These are phyloP conservation scores for Schizophyllum amplum DNA, from an alignment of 1,284 basidiomycete genomes.

Conservation along the genomic window DNA sequence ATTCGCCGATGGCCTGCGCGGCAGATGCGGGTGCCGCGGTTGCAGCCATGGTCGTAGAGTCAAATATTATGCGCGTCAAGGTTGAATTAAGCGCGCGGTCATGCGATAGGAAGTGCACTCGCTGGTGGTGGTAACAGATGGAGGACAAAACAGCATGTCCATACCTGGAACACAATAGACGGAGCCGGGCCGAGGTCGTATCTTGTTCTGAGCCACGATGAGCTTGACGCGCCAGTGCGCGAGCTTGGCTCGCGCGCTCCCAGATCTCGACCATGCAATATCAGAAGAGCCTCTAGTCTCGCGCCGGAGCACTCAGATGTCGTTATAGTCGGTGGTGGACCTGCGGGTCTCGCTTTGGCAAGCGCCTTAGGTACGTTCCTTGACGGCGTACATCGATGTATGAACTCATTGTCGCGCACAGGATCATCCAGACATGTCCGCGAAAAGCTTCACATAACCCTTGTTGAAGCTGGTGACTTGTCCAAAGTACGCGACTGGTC, in stretches of 20 bases:
- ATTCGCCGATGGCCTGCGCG: conserved; percentile 77
- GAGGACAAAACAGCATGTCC: neutral
- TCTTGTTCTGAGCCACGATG: neutral
- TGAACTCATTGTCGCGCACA: conserved; percentile 19
- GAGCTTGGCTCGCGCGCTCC: neutral
- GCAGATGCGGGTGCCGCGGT: conserved; percentile 53
- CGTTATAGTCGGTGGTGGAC: conserved; percentile 92
- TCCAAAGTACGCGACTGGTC: conserved; percentile 65
- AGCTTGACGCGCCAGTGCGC: neutral
- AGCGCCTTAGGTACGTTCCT: conserved; percentile 65
- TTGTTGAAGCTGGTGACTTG: conserved; percentile 79
- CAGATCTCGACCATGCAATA: neutral
- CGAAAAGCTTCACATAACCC: conserved; percentile 49
- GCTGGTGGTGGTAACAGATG: neutral
- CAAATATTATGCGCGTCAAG: conserved; percentile 1
- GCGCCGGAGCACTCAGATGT: conserved; percentile 60
- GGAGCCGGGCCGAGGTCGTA: neutral
- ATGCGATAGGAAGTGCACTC: neutral
- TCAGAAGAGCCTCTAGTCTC: conserved; percentile 6
- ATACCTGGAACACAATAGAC: neutral
- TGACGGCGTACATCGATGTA: conserved; percentile 2
- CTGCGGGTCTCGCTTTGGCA: conserved; percentile 85
- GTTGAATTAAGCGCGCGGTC: neutral
- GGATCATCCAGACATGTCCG: conserved; percentile 44
- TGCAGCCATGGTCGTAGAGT: conserved; percentile 25